Evolutionary conservation across 2,329 filamentous ascomycete genomes (phyloP).

Genomic region (Fusarium newnesense): DNA sequence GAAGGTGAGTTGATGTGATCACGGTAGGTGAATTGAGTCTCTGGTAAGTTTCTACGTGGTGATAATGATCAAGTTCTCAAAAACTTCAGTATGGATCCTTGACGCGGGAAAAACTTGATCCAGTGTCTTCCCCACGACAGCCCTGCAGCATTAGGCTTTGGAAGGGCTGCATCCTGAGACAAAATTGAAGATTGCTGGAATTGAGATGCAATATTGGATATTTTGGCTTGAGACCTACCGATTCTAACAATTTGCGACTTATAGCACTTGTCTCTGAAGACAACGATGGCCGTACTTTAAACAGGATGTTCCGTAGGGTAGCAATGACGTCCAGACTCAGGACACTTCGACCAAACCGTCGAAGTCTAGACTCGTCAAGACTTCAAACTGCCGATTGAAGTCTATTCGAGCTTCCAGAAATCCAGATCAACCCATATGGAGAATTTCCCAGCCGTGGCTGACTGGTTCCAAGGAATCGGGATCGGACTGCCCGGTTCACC

Average conservation of each 20-base stretch:
- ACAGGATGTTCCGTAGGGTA: background rate
- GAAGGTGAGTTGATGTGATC: conserved; percentile 1
- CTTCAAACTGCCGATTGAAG: background rate
- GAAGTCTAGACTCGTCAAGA: background rate
- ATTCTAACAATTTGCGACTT: background rate
- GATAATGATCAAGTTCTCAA: background rate
- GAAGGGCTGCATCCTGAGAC: background rate
- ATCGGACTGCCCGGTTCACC: conserved; percentile 18
- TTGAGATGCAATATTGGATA: background rate
- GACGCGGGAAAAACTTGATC: conserved; percentile 43
- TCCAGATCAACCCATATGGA: background rate
- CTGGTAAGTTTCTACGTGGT: conserved; percentile 16
- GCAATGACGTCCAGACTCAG: background rate
- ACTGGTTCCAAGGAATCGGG: background rate
- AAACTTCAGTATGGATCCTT: conserved; percentile 29
- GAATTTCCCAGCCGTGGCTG: background rate
- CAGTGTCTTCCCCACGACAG: conserved; percentile 28
- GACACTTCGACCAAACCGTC: background rate
- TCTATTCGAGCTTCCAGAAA: background rate
- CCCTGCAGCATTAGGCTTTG: background rate
- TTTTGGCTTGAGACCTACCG: background rate
- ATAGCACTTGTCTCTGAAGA: background rate
- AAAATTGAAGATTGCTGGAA: background rate
- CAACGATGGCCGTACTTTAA: accelerated
- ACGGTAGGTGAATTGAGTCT: background rate